Evolutionary conservation across 257 asterid genomes (phyloP).

Genomic region (Catharanthus roseus): DNA sequence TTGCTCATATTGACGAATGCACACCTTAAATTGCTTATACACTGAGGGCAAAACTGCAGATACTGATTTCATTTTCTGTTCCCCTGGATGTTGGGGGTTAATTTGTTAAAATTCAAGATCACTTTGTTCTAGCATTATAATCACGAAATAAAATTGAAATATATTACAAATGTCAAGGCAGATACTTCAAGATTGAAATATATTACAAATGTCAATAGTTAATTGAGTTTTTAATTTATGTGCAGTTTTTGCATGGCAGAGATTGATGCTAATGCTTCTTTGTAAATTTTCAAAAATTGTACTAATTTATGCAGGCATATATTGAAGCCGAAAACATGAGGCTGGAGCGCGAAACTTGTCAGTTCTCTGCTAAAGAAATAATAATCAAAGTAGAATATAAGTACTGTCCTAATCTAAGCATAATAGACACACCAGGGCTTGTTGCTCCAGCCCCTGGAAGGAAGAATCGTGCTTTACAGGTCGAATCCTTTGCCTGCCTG

Average conservation of each 20-base stretch:
- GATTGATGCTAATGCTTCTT: background rate
- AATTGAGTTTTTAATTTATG: background rate
- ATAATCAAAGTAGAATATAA: constrained; percentile 76
- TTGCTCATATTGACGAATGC: background rate
- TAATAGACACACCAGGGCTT: constrained; percentile 94
- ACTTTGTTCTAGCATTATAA: background rate
- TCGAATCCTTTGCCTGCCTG: constrained; percentile 14
- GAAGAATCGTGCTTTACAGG: constrained; percentile 90
- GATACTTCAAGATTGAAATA: background rate
- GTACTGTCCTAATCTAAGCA: constrained; percentile 87
- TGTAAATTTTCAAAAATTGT: background rate
- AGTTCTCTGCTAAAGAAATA: constrained; percentile 81
- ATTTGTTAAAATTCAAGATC: too few species aligned
- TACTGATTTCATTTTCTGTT: background rate
- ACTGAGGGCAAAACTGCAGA: background rate
- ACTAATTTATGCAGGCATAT: constrained; percentile 46
- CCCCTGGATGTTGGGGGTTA: background rate
- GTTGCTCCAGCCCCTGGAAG: constrained; percentile 93
- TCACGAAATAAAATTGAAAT: background rate
- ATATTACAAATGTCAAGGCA: background rate
- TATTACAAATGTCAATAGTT: background rate
- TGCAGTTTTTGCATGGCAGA: background rate
- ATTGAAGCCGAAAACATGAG: constrained; percentile 96
- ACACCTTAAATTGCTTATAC: background rate
- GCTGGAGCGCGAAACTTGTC: constrained; percentile 76